Evolutionary conservation across 108 stramenopile genomes (phyloP), one percentile per base, ranked within the genome.

Genomic region (Chaetoceros tenuissimus): DNA sequence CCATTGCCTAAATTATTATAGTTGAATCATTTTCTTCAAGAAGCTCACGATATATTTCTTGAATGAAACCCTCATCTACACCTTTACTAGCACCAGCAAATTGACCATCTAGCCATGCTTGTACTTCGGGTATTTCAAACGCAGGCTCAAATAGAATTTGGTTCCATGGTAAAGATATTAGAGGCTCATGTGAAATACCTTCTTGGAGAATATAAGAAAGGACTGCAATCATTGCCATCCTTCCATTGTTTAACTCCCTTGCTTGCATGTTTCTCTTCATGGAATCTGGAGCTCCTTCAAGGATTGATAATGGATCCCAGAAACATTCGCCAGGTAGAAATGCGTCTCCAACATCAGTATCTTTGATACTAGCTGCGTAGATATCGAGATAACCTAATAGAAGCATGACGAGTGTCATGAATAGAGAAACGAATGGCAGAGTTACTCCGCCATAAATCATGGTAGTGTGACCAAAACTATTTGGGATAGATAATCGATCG

Each of bases 191-290:
- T 10, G 82, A 84, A 48, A 68, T 74, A 0, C 59, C 69, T 66
- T 96, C 94, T 71, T 95, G 92, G 57, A 87, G 91, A 31, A 75
- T 44, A 59, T 74, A 94, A 25, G 77, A 83, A n/a, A 77, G 78
- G 50, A 89, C 69, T 20, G 92, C 94, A 34, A 97, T 55, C 96
- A 97, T 97, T 19, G 94, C 91, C 21, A 94, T 72, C 20, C 96
- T 77, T 0, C 96, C 96, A 60, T 97, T 97, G 64, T 91, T 80
- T 25, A 92, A 66, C 64, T 94, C 92, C 45, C 84, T 77, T 48
- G 88, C 87, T 64, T 90, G 88, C 90, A 95, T 82, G 64, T 84
- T 90, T 7, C 88, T 69, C 74, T 89, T 88, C 87, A 85, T 85
- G 13, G 54, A 53, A 27, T 78, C 67, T 0, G 86, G 79, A 16